Percentiles rank a stretch among this genome's conserved stretches.
These are phyloP conservation scores for Metroxylon sagu DNA, from an alignment of 176 grass and related monocot species.

Conservation along the genomic window DNA sequence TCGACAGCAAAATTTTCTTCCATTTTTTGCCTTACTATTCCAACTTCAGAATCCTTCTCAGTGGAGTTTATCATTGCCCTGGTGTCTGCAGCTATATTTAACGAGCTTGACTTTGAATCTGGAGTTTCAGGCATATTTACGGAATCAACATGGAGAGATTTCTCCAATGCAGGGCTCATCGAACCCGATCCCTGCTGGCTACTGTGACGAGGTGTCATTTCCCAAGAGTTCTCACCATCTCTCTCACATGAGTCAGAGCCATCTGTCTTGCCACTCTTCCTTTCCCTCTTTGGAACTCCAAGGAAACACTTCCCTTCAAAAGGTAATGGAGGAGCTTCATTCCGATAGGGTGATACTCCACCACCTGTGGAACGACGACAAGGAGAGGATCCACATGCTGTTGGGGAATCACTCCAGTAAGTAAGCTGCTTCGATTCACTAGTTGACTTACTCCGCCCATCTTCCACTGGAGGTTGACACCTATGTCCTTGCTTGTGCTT, in stretches of 20 bases:
- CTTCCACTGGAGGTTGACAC: slow-evolving; percentile 35
- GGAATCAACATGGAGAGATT: slow-evolving; percentile 32
- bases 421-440: slow-evolving; percentile 77
- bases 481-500: slow-evolving; percentile 68
- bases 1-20: slow-evolving; percentile 6
- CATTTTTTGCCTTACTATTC: slow-evolving; percentile 5
- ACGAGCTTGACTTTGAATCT: slow-evolving; percentile 25
- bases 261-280: slow-evolving; percentile 33
- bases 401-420: slow-evolving; percentile 59
- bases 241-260: slow-evolving; percentile 38
- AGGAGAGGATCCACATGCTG: slow-evolving; percentile 55
- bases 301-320: slow-evolving; percentile 27
- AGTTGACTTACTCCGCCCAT: slow-evolving; percentile 59
- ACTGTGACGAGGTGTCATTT: slow-evolving; percentile 30
- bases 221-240: slow-evolving; percentile 31
- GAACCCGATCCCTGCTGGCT: slow-evolving; percentile 48
- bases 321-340: slow-evolving; percentile 21
- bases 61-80: slow-evolving; percentile 11
- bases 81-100: slow-evolving; percentile 16
- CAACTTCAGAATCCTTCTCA: slow-evolving; percentile 17
- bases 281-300: slow-evolving; percentile 30
- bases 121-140: slow-evolving; percentile 30
- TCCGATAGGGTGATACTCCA: slow-evolving; percentile 27
- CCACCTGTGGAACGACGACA: slow-evolving; percentile 39
- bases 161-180: slow-evolving; percentile 45